Conservation (phyloP, 805 yeast species). For the Ogataea dorogensis region DNA sequence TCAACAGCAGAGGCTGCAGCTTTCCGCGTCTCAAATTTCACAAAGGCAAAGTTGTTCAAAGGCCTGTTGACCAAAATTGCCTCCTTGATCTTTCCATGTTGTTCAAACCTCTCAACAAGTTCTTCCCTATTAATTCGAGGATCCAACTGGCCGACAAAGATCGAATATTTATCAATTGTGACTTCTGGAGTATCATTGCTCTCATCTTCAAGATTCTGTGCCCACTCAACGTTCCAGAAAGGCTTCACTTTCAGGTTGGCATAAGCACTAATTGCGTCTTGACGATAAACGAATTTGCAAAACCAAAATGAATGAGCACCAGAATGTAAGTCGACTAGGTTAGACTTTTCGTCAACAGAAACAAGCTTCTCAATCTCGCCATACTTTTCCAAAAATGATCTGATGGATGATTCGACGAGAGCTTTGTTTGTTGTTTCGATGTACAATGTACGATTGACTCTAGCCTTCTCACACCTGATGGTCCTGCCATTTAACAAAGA, state of each 20-base stretch:
- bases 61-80: conserved; percentile 54
- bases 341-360: conserved; percentile 38
- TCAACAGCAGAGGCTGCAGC: conserved; percentile 89
- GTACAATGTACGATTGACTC: conserved; percentile 83
- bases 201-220: conserved; percentile 68
- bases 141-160: conserved; percentile 78
- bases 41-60: conserved; percentile 65
- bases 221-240: conserved; percentile 75
- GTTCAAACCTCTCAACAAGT: conserved; percentile 55
- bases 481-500: conserved; percentile 68
- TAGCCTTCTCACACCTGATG: conserved; percentile 86
- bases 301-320: conserved; percentile 51
- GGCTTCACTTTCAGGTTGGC: conserved; percentile 59
- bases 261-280: conserved; percentile 84
- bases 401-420: conserved; percentile 33
- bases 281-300: conserved; percentile 74
- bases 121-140: conserved; percentile 52
- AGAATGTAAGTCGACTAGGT: conserved; percentile 18
- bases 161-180: conserved; percentile 63
- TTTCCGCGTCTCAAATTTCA: conserved; percentile 58
- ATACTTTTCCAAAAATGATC: conserved; percentile 43
- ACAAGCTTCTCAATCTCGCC: conserved; percentile 78
- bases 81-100: conserved; percentile 64
- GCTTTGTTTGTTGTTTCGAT: conserved; percentile 39
- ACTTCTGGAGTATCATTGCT: conserved; percentile 36